A percentile compares a stretch with the other conserved stretches of the same genome.
These are phyloP conservation scores for Aplosporella prunicola DNA, from an alignment of 2,329 filamentous ascomycete genomes.

Conservation along the genomic window DNA sequence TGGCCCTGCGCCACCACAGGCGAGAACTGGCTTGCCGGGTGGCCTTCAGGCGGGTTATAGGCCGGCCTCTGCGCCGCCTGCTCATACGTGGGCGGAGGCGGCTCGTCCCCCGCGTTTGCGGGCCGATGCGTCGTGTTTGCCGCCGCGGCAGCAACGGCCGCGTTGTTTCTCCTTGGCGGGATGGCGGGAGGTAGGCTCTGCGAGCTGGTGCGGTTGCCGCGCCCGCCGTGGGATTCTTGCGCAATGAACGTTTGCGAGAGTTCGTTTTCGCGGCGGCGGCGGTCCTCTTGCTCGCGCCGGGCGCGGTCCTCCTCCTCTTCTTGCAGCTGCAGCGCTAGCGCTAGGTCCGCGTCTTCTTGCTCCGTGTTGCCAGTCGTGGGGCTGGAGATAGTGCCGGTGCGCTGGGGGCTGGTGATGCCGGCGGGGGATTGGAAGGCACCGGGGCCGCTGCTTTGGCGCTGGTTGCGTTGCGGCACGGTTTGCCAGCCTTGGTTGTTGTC, in stretches of 20 bases:
- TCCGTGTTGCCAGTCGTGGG: constrained; percentile 35
- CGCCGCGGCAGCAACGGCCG: constrained; percentile 10
- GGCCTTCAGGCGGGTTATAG: constrained; percentile 14
- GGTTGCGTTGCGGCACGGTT: constrained; percentile 2
- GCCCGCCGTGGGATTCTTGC: constrained; percentile 7
- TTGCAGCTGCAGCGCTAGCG: constrained; percentile 82
- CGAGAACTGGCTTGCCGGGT: constrained; percentile 33
- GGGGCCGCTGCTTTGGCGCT: constrained; percentile 13
- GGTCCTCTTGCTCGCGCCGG: constrained; percentile 48
- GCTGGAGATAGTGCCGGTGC: constrained; percentile 17
- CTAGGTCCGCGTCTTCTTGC: constrained; percentile 76
- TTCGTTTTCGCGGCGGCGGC: constrained; percentile 55
- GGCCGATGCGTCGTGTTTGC: constrained; percentile 13
- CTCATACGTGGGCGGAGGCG: constrained; percentile 56
- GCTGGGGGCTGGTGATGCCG: constrained; percentile 11
- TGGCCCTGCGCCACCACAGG: constrained; percentile 17
- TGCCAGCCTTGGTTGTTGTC: constrained; percentile 41
- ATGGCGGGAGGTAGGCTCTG: constrained; percentile 33
- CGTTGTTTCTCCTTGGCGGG: constrained; percentile 34
- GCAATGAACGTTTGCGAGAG: constrained; percentile 63
- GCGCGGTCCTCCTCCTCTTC: constrained; percentile 84
- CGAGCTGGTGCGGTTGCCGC: no score
- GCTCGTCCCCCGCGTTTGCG: constrained; percentile 38
- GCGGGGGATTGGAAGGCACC: constrained; percentile 6
- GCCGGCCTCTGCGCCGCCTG: constrained; percentile 42